Evolutionary conservation across 2,329 filamentous ascomycete genomes (phyloP).

Genomic region (Microdochium trichocladiopsis): DNA sequence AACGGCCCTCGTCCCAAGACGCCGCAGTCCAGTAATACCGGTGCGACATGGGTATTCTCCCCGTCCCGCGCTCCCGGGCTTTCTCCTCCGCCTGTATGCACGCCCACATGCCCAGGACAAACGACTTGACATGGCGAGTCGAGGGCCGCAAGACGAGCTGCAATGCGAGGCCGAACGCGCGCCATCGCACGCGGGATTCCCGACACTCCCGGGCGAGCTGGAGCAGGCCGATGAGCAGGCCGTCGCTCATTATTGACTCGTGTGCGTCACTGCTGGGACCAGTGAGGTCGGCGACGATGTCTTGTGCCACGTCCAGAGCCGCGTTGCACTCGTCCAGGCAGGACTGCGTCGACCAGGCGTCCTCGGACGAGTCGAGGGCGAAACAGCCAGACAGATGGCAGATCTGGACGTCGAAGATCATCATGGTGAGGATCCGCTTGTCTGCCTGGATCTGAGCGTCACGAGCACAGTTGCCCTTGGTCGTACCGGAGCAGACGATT

Average conservation of each 20-base stretch:
- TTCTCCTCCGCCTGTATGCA: neutral
- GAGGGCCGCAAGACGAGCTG: neutral
- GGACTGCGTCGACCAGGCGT: neutral
- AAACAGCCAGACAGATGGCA: neutral
- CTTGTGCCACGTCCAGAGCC: neutral
- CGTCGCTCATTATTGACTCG: neutral
- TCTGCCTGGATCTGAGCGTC: neutral
- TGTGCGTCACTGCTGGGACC: neutral
- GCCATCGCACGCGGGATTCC: neutral
- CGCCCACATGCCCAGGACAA: neutral
- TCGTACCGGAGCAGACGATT: neutral
- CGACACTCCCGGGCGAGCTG: neutral
- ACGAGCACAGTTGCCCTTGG: neutral
- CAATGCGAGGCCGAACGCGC: neutral
- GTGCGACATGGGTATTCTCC: neutral
- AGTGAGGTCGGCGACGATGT: neutral
- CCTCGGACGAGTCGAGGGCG: neutral
- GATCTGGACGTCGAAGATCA: neutral
- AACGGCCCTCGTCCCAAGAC: neutral
- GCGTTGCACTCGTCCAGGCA: neutral
- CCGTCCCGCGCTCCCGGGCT: neutral
- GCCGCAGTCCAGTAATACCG: neutral
- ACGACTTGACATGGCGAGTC: neutral
- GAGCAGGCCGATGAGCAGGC: neutral
- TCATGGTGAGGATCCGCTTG: neutral